phyloP scores from a whole-genome alignment of 106 monocot genomes.

The Platanthera guangdongensis region DNA sequence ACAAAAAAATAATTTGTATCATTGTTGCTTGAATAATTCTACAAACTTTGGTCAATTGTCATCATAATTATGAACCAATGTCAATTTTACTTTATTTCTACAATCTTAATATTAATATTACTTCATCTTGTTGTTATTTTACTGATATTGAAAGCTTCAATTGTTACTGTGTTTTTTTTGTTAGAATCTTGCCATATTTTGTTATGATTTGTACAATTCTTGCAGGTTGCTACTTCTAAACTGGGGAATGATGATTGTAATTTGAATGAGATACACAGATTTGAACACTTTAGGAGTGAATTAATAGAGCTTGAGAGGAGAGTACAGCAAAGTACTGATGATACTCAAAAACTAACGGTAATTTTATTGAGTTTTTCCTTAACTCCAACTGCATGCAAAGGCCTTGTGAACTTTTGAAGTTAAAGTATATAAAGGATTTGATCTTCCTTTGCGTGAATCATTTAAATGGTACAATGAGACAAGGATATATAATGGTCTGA shows the following conservation, averaged over 20 bases:
- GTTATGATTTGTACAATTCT: neutral
- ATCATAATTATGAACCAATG: neutral
- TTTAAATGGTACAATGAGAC: neutral
- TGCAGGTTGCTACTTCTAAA: slow-evolving; percentile 19
- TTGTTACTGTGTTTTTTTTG: neutral
- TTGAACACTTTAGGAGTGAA: slow-evolving; percentile 72
- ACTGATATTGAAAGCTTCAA: neutral
- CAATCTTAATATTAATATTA: neutral
- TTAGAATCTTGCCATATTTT: neutral
- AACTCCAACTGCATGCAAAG: neutral
- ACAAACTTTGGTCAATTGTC: neutral
- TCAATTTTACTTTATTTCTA: neutral
- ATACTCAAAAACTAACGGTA: slow-evolving; percentile 48
- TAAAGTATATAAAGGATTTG: neutral
- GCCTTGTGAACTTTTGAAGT: neutral
- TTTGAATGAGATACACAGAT: slow-evolving; percentile 60
- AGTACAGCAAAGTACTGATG: slow-evolving; percentile 71
- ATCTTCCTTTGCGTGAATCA: neutral
- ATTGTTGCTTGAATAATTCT: slow-evolving; percentile 1
- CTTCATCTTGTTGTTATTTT: neutral
- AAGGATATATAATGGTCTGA: neutral
- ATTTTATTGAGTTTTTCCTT: neutral
- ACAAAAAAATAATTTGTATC: neutral
- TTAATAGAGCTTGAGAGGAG: slow-evolving; percentile 87
- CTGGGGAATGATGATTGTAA: slow-evolving; percentile 27